Base-by-base conservation (phyloP, 2,329 filamentous ascomycete genomes). In the Botryotinia convoluta region DNA sequence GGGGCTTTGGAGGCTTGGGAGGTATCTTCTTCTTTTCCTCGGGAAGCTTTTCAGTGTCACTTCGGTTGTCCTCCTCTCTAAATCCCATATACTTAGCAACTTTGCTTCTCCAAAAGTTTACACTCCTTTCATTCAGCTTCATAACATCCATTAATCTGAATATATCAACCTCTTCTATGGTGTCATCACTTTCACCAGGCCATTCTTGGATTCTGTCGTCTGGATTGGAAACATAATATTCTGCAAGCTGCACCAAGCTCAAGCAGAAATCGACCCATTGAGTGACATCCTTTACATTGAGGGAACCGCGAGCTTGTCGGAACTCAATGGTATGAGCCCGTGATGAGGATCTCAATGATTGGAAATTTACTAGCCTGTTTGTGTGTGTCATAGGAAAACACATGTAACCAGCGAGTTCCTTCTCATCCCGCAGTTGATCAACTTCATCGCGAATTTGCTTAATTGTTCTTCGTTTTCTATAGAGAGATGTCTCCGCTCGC, bases 261-360 rank as follows among this genome's bases (percentile, higher is more conserved):
- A 77, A 57, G 59, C 77, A 79, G 64, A 79, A 79, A 16, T 79
- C 76, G 7, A 78, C 74, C 77, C 77, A 79, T 20, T 74, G 61
- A 22, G 35, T 57, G 22, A 79, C 73, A 59, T 78, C 74, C 7
- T 69, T 51, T n/a, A 59, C 16, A 32, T 74, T 59, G 4, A 79
- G 74, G 5, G 76, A 72, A 2, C 78, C 76, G 18, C 73, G 74
- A 4, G 76, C 76, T 69, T 79, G 77, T 44, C 78, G 75, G 45
- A 79, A 79, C 29, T 79, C 77, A 29, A 79, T 74, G 1, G 77
- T 78, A 62, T 61, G 60, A 32, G 77, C 72, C n/a, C 39, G 57
- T 44, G 32, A 18, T 71, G 16, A 10, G 54, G 71, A 42, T 60
- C 12, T 51, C 48, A 72, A 45, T 54, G 45, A n/a, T 5, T 65